These are phyloP conservation scores for Hirschioporus abietinus DNA, from an alignment of 768 basidiomycete genomes.

Conservation along the genomic window DNA sequence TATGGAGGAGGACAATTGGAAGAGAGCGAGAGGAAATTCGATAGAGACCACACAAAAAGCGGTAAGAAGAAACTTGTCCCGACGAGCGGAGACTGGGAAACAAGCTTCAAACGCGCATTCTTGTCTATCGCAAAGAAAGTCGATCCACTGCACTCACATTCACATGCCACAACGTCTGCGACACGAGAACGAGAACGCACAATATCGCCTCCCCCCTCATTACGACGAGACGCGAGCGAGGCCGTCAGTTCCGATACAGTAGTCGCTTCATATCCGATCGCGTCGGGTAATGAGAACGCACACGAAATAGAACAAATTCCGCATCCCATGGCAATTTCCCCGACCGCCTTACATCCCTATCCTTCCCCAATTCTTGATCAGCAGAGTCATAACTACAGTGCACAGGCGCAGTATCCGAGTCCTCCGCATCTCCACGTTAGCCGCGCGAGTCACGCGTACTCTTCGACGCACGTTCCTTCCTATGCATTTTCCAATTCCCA, in stretches of 20 bases:
- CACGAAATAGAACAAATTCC: not conserved
- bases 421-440: not conserved
- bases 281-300: not conserved
- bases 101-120: slow-evolving; percentile 3
- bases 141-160: not conserved
- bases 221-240: not conserved
- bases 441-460: not conserved
- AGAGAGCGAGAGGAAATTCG: not conserved
- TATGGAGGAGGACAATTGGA: not conserved
- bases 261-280: not conserved
- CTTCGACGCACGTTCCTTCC: not conserved
- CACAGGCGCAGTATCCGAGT: not conserved
- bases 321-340: no score
- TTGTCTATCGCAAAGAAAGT: not conserved
- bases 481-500: not conserved
- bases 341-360: not conserved
- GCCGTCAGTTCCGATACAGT: not conserved
- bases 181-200: not conserved
- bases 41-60: not conserved
- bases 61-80: not conserved
- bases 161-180: not conserved
- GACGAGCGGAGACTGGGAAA: slow-evolving; percentile 1
- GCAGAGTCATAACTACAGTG: not conserved
- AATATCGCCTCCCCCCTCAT: not conserved
- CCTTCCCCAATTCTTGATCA: not conserved